These are phyloP conservation scores for Hyphopichia pseudoburtonii DNA, from an alignment of 1,139 yeast species.

Conservation along the genomic window DNA sequence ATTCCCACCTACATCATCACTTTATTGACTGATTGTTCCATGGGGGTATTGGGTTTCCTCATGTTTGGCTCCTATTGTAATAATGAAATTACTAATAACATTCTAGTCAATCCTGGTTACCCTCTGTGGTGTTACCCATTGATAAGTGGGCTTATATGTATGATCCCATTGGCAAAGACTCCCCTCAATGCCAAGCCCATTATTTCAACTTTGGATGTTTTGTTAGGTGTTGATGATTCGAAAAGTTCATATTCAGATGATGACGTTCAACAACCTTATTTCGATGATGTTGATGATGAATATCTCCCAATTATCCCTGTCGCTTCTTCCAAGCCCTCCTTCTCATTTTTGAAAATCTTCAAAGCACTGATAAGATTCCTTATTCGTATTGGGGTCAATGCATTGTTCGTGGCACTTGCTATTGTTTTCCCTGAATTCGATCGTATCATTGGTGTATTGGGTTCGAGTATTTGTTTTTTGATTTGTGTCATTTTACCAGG, in stretches of 20 bases:
- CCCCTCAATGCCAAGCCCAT: constrained; percentile 89
- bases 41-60: constrained; percentile 78
- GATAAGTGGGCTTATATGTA: constrained; percentile 70
- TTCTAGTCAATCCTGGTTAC: constrained; percentile 69
- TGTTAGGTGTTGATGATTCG: constrained; percentile 21
- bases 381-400: constrained; percentile 49
- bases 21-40: constrained; percentile 65
- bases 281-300: neutral
- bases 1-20: constrained; percentile 59
- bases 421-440: constrained; percentile 61
- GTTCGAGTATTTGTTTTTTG: constrained; percentile 57
- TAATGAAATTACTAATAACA: constrained; percentile 82
- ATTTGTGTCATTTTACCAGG: constrained; percentile 59
- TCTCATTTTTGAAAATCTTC: neutral
- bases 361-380: constrained; percentile 11
- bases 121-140: constrained; percentile 64
- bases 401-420: constrained; percentile 49
- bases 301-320: neutral
- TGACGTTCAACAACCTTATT: neutral
- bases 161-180: constrained; percentile 84
- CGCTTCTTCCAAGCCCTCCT: neutral
- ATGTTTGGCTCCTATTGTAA: constrained; percentile 81
- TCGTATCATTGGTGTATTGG: constrained; percentile 54
- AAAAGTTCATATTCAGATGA: constrained; percentile 7
- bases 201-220: constrained; percentile 56